Evolutionary conservation across 225 moss, liverwort and hornwort species (phyloP).

Genomic region (Physcomitrium patens): DNA sequence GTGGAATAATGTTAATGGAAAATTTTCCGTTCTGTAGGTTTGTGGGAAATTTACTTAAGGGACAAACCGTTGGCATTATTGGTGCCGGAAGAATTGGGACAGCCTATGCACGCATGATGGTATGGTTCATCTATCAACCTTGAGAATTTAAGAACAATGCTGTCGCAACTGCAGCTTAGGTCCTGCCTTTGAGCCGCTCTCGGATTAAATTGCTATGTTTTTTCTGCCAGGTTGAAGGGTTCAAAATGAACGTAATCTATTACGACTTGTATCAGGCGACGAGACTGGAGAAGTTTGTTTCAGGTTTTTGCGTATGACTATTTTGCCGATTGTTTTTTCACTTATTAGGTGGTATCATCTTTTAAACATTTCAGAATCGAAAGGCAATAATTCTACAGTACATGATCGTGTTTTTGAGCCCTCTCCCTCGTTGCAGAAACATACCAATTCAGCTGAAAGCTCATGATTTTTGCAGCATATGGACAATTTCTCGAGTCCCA

Average conservation of each 20-base stretch:
- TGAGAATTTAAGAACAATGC: conserved; percentile 5
- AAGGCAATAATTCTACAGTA: neutral
- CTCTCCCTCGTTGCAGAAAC: neutral
- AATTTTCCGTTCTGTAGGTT: conserved; percentile 52
- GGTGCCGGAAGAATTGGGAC: conserved; percentile 98
- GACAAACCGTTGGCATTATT: conserved; percentile 93
- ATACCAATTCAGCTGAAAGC: conserved; percentile 1
- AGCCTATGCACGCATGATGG: conserved; percentile 99
- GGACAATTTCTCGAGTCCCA: conserved; percentile 82
- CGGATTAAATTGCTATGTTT: conserved; percentile 6
- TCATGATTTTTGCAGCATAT: conserved; percentile 60
- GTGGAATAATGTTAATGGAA: neutral
- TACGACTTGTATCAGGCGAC: conserved; percentile 90
- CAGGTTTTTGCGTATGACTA: conserved; percentile 50
- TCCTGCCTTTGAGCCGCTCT: conserved; percentile 1
- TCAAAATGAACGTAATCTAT: conserved; percentile 99
- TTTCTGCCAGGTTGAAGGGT: conserved; percentile 79
- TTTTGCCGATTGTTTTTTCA: neutral
- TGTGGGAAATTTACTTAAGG: conserved; percentile 94
- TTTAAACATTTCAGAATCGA: neutral
- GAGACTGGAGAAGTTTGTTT: conserved; percentile 82
- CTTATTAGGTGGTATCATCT: neutral
- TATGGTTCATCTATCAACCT: conserved; percentile 30
- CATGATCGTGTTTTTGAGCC: neutral
- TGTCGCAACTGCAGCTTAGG: conserved; percentile 5